These are phyloP conservation scores for Vitis hybrid DNA, from an alignment of 177 flowering plant species.

Conservation along the genomic window DNA sequence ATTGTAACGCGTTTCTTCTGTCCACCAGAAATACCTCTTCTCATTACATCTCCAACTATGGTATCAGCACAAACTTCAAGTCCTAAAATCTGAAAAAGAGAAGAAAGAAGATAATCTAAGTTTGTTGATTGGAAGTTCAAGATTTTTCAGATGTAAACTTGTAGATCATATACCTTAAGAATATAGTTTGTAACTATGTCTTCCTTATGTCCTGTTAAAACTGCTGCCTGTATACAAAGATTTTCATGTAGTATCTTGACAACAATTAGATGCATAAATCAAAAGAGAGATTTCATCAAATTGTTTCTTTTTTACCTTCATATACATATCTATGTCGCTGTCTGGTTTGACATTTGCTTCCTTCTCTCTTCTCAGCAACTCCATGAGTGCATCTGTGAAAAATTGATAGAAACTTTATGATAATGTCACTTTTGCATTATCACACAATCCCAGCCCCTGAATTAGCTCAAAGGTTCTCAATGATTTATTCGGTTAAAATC, in stretches of 20 bases:
- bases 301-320: constrained; percentile 29
- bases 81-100: constrained; percentile 41
- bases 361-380: constrained; percentile 44
- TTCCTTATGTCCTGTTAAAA: constrained; percentile 16
- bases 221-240: background rate
- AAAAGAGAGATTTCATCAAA: background rate
- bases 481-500: too few relatives aligned
- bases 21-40: constrained; percentile 66
- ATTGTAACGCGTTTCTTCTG: constrained; percentile 52
- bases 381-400: constrained; percentile 32
- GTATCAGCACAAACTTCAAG: constrained; percentile 61
- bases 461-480: too few relatives aligned
- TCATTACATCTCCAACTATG: constrained; percentile 56
- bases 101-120: background rate
- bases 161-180: constrained; percentile 20
- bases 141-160: background rate
- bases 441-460: too few relatives aligned
- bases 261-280: background rate
- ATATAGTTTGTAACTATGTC: constrained; percentile 28
- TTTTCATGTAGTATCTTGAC: background rate
- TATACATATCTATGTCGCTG: constrained; percentile 40
- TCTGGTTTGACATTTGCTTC: constrained; percentile 41
- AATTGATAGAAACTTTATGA: background rate
- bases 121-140: too few relatives aligned
- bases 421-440: too few relatives aligned